phyloP scores from a whole-genome alignment of 2,329 filamentous ascomycete genomes.

The Ophiosphaerella korrae region DNA sequence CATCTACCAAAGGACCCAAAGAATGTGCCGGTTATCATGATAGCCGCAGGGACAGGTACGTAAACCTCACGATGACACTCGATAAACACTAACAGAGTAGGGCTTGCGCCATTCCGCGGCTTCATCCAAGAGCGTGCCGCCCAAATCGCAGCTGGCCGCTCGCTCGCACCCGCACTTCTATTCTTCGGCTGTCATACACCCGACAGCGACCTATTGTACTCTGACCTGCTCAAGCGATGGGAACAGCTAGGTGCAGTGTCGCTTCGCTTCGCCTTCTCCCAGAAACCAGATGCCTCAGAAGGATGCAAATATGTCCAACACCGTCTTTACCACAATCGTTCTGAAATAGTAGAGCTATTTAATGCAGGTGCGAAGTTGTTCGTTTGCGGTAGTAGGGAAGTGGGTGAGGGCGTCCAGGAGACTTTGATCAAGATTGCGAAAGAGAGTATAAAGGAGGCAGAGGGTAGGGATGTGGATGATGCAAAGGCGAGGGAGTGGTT shows the following conservation, averaged over 20 bases:
- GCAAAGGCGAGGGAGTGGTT: constrained; percentile 54
- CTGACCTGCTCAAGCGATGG: constrained; percentile 64
- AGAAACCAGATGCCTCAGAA: constrained; percentile 46
- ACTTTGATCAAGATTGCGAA: constrained; percentile 51
- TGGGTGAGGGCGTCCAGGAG: constrained; percentile 53
- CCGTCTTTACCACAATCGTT: constrained; percentile 54
- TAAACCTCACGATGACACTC: constrained; percentile 25
- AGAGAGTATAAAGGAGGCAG: constrained; percentile 48
- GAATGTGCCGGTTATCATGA: constrained; percentile 50
- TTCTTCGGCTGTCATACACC: constrained; percentile 67
- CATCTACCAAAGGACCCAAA: constrained; percentile 51
- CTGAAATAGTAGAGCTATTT: constrained; percentile 54
- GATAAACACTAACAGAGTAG: constrained; percentile 14
- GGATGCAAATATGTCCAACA: constrained; percentile 62
- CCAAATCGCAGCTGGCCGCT: constrained; percentile 54
- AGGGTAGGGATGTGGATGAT: constrained; percentile 45
- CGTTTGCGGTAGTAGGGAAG: constrained; percentile 64
- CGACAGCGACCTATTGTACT: constrained; percentile 64
- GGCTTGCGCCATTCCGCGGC: constrained; percentile 52
- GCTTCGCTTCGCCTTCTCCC: constrained; percentile 66
- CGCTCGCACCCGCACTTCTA: constrained; percentile 65
- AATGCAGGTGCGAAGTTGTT: constrained; percentile 62
- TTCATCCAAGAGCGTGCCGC: constrained; percentile 50
- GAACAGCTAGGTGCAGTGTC: constrained; percentile 64
- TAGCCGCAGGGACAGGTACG: constrained; percentile 42